A percentile compares a stretch with the other conserved stretches of the same genome.
Evolutionary conservation across 192 early-diverging fungal species (phyloP).

Genomic region (Rhizophagus sp.): DNA sequence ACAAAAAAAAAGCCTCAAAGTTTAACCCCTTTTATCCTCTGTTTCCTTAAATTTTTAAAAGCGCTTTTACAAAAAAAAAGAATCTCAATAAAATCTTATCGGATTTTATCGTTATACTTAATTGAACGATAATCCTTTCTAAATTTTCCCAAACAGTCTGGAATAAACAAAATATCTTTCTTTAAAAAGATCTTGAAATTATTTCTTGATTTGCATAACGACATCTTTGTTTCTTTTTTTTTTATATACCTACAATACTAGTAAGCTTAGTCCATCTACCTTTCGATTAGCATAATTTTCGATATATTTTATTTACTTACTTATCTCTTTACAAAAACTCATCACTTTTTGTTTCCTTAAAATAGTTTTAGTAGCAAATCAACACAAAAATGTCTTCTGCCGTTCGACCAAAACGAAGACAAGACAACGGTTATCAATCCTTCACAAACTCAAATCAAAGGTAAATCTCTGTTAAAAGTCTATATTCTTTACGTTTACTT

Average conservation of each 20-base stretch:
- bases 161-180: neutral
- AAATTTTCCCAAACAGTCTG: neutral
- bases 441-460: constrained; percentile 1
- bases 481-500: neutral
- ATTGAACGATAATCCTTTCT: neutral
- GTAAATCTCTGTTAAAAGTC: neutral
- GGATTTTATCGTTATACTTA: neutral
- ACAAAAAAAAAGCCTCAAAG: neutral
- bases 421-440: neutral
- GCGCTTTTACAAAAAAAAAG: neutral
- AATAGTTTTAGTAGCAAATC: neutral
- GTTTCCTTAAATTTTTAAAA: neutral
- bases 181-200: neutral
- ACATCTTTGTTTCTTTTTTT: neutral
- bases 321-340: neutral
- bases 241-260: neutral
- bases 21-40: neutral
- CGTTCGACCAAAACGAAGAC: constrained; percentile 2
- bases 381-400: constrained; percentile 7
- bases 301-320: neutral
- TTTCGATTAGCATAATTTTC: neutral
- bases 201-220: neutral
- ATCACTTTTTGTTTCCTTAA: neutral
- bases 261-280: neutral
- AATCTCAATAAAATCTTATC: neutral